Conservation (phyloP, 208 protist genomes). For the Leishmania amazonensis region DNA sequence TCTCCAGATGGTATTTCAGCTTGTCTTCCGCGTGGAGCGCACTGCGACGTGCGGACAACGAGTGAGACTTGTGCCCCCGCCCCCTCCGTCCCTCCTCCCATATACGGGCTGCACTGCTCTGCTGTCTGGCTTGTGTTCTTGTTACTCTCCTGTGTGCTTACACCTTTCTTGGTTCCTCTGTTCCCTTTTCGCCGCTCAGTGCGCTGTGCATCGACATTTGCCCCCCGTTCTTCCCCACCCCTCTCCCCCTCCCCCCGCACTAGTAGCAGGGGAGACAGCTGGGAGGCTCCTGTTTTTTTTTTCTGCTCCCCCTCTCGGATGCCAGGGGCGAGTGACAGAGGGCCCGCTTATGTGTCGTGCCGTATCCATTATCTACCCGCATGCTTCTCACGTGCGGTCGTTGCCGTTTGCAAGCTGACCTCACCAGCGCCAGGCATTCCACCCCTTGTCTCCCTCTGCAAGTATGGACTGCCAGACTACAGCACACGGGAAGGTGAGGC, state of each 20-base stretch:
- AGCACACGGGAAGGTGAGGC: not conserved
- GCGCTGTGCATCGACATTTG: not conserved
- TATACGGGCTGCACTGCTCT: not conserved
- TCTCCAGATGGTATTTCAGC: not conserved
- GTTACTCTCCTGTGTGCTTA: not conserved
- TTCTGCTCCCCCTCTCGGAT: not conserved
- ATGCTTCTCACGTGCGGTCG: conserved; percentile 1
- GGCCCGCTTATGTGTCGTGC: conserved; percentile 5
- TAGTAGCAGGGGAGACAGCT: not conserved
- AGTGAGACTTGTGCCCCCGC: not conserved
- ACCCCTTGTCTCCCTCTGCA: conserved; percentile 3
- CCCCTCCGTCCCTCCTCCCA: not conserved
- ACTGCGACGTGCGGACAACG: too few species aligned
- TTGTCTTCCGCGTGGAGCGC: not conserved
- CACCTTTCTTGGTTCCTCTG: not conserved
- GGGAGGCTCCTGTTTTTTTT: not conserved
- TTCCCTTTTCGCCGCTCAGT: not conserved
- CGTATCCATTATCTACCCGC: conserved; percentile 1
- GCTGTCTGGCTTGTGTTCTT: not conserved
- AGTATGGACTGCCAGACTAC: conserved; percentile 1
- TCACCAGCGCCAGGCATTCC: conserved; percentile 2
- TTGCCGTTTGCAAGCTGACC: conserved; percentile 14
- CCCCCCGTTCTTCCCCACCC: too few species aligned
- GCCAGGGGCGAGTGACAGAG: not conserved
- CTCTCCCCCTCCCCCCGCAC: not conserved